phyloP scores from a whole-genome alignment of 768 basidiomycete genomes.

The Termitomyces sp. region DNA sequence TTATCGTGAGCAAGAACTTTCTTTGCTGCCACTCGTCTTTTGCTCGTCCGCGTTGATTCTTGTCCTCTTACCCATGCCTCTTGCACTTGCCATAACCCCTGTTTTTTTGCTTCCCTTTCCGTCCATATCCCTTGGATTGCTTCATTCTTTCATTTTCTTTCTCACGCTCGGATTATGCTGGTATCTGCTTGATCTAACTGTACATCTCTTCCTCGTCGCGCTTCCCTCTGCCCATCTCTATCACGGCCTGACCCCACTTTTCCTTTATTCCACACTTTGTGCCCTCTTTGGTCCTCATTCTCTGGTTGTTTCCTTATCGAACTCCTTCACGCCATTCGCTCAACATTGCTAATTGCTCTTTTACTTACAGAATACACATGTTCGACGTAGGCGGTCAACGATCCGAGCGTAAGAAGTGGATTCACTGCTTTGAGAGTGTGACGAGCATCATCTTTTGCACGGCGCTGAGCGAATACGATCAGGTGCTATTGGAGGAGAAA shows the following conservation, averaged over 20 bases:
- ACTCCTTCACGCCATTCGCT: not conserved
- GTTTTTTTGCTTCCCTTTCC: too few species aligned
- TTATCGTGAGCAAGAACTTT: conserved; percentile 38
- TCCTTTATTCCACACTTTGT: too few species aligned
- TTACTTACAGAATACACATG: conserved; percentile 48
- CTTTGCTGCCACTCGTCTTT: not conserved
- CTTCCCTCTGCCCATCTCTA: too few species aligned
- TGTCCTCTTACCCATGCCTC: not conserved
- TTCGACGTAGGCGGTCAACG: conserved; percentile 79
- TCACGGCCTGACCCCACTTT: too few species aligned
- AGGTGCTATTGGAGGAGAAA: conserved; percentile 63
- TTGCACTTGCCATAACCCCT: too few species aligned
- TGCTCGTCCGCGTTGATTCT: not conserved
- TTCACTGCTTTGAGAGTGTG: conserved; percentile 32
- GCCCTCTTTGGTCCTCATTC: not conserved
- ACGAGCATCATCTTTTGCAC: conserved; percentile 68
- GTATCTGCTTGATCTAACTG: too few species aligned
- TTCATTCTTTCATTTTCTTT: not conserved
- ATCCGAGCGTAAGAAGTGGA: conserved; percentile 80
- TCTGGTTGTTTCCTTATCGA: not conserved
- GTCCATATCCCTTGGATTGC: not conserved
- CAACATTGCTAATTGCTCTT: not conserved
- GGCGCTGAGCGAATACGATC: conserved; percentile 69
- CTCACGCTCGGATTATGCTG: not conserved
- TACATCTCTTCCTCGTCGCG: too few species aligned